Evolutionary conservation across 192 early-diverging fungal genomes (phyloP).

Genomic region (Backusella macrospora): DNA sequence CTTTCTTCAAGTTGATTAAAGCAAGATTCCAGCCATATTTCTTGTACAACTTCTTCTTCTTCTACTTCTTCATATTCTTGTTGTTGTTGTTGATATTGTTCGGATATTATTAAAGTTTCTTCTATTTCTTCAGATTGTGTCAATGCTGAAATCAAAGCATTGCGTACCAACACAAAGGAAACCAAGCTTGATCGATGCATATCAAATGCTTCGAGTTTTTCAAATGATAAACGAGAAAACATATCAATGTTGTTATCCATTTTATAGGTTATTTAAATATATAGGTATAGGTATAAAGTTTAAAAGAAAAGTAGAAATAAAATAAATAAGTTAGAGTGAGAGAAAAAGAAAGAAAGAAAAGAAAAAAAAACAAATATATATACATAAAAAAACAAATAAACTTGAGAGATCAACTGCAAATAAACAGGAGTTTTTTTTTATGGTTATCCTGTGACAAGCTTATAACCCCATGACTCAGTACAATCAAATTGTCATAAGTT

Average conservation of each 20-base stretch:
- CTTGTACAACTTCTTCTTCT: background rate
- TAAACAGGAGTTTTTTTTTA: slow-evolving; percentile 14
- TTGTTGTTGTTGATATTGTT: background rate
- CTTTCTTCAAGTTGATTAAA: slow-evolving; percentile 6
- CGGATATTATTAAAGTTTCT: slow-evolving; percentile 5
- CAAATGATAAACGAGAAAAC: slow-evolving; percentile 12
- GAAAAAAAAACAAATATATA: background rate
- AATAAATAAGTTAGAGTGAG: background rate
- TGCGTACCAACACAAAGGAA: slow-evolving; percentile 12
- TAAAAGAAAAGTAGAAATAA: background rate
- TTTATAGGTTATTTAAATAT: background rate
- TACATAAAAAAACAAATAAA: slow-evolving; percentile 4
- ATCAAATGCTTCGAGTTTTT: slow-evolving; percentile 21
- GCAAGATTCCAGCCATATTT: slow-evolving; percentile 23
- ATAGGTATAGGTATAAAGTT: background rate
- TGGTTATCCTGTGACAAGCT: slow-evolving; percentile 4
- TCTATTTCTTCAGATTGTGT: background rate
- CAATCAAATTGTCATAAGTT: background rate
- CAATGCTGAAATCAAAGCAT: slow-evolving; percentile 1
- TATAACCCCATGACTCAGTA: background rate
- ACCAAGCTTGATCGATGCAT: slow-evolving; percentile 13
- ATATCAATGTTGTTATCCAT: background rate
- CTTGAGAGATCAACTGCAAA: slow-evolving; percentile 12
- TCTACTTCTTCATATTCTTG: background rate
- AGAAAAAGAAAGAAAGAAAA: background rate